phyloP scores from a whole-genome alignment of 2,329 filamentous ascomycete species.

The Arthrobotrys musiformis region DNA sequence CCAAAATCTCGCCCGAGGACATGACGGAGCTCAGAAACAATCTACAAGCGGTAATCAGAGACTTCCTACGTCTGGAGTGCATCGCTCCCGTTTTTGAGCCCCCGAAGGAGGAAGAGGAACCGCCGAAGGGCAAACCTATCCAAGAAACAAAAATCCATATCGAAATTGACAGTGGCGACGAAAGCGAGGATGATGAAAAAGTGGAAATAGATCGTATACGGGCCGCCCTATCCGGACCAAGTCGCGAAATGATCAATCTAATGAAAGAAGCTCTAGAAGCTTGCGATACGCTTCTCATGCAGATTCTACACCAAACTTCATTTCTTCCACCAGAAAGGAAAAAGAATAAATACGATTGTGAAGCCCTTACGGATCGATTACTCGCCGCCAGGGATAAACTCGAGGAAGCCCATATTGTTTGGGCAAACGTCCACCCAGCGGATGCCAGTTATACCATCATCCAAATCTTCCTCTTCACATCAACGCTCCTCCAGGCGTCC shows the following conservation, averaged over 20 bases:
- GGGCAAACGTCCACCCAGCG: slow-evolving; percentile 38
- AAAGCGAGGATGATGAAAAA: slow-evolving; percentile 55
- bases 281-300: slow-evolving; percentile 69
- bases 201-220: slow-evolving; percentile 57
- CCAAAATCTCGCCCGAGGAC: slow-evolving; percentile 67
- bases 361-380: slow-evolving; percentile 12
- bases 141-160: slow-evolving; percentile 43
- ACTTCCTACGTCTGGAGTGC: slow-evolving; percentile 68
- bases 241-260: slow-evolving; percentile 65
- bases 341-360: slow-evolving; percentile 5
- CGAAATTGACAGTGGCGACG: slow-evolving; percentile 24
- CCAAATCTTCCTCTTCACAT: slow-evolving; percentile 52
- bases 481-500: slow-evolving; percentile 40
- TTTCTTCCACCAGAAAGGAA: slow-evolving; percentile 36
- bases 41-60: slow-evolving; percentile 69
- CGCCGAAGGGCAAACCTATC: slow-evolving; percentile 21
- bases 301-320: slow-evolving; percentile 61
- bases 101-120: slow-evolving; percentile 21
- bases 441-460: slow-evolving; percentile 43
- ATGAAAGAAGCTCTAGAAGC: slow-evolving; percentile 65
- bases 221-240: slow-evolving; percentile 65
- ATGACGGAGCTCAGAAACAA: slow-evolving; percentile 68
- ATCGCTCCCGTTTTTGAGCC: slow-evolving; percentile 66
- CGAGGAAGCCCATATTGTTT: slow-evolving; percentile 42
- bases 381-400: slow-evolving; percentile 12